These are phyloP conservation scores for Pisolithus orientalis DNA, from an alignment of 768 basidiomycete species.

Conservation along the genomic window DNA sequence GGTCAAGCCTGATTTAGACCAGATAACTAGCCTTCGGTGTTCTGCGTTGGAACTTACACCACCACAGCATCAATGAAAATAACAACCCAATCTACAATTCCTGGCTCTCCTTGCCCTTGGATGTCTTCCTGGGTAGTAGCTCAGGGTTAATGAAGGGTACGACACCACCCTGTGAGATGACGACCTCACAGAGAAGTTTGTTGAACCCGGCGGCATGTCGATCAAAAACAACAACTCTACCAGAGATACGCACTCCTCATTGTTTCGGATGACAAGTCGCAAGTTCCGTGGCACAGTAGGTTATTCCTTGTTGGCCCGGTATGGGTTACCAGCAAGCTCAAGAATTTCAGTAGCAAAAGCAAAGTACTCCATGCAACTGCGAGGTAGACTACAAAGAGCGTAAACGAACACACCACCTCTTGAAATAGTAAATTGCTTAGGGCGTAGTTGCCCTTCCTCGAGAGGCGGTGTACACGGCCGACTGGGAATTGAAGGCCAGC, in stretches of 20 bases:
- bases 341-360: conserved; percentile 54
- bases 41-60: too few species aligned
- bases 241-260: conserved; percentile 37
- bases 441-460: conserved; percentile 56
- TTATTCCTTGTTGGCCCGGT: conserved; percentile 51
- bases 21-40: too few species aligned
- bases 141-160: conserved; percentile 46
- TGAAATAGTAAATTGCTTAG: conserved; percentile 13
- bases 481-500: conserved; percentile 45
- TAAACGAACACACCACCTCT: not conserved
- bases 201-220: conserved; percentile 24
- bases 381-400: conserved; percentile 40
- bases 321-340: conserved; percentile 55
- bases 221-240: not conserved
- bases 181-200: conserved; percentile 39
- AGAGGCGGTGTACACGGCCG: conserved; percentile 55
- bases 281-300: conserved; percentile 65
- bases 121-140: conserved; percentile 47
- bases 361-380: conserved; percentile 51
- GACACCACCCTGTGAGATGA: conserved; percentile 61
- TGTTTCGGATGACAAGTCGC: conserved; percentile 60
- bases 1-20: too few species aligned
- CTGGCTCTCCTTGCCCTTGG: conserved; percentile 44
- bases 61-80: conserved; percentile 3
- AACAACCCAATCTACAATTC: conserved; percentile 30